phyloP scores from a whole-genome alignment of 495 filamentous ascomycete species.

The Cenococcum geophilum region DNA sequence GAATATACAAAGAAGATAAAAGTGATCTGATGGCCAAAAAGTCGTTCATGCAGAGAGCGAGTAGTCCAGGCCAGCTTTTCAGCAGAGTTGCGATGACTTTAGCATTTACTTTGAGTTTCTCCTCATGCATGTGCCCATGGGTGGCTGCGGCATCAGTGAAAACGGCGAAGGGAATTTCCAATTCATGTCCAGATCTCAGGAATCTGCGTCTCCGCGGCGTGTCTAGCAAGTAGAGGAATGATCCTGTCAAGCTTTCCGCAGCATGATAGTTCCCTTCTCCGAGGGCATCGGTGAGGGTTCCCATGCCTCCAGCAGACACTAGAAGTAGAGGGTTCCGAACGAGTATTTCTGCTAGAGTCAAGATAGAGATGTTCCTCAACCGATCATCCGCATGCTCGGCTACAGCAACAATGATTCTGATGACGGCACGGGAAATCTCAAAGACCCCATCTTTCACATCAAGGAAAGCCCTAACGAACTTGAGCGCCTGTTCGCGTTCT shows the following conservation, averaged over 20 bases:
- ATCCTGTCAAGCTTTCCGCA: constrained; percentile 73
- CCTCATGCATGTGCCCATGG: constrained; percentile 53
- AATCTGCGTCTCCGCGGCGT: constrained; percentile 72
- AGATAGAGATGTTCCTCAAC: constrained; percentile 77
- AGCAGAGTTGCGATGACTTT: constrained; percentile 81
- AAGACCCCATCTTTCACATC: constrained; percentile 89
- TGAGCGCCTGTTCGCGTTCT: constrained; percentile 92
- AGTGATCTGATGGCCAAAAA: constrained; percentile 78
- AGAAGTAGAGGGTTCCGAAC: constrained; percentile 75
- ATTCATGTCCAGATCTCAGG: constrained; percentile 68
- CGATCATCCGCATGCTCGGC: constrained; percentile 87
- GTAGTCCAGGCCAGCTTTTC: constrained; percentile 87
- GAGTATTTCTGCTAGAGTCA: constrained; percentile 87
- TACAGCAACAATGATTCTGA: constrained; percentile 80
- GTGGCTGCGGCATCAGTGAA: constrained; percentile 78
- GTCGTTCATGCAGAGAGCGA: constrained; percentile 77
- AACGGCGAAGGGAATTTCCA: constrained; percentile 50
- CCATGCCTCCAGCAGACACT: constrained; percentile 72
- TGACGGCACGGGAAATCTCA: constrained; percentile 79
- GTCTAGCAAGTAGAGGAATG: constrained; percentile 85
- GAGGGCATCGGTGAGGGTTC: constrained; percentile 75
- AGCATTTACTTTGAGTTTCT: constrained; percentile 73
- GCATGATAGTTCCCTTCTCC: constrained; percentile 87
- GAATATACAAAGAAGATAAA: constrained; percentile 68
- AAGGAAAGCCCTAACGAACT: constrained; percentile 91